These are phyloP conservation scores for Thalassiosira mediterranea DNA, from an alignment of 352 stramenopile species.

Conservation along the genomic window DNA sequence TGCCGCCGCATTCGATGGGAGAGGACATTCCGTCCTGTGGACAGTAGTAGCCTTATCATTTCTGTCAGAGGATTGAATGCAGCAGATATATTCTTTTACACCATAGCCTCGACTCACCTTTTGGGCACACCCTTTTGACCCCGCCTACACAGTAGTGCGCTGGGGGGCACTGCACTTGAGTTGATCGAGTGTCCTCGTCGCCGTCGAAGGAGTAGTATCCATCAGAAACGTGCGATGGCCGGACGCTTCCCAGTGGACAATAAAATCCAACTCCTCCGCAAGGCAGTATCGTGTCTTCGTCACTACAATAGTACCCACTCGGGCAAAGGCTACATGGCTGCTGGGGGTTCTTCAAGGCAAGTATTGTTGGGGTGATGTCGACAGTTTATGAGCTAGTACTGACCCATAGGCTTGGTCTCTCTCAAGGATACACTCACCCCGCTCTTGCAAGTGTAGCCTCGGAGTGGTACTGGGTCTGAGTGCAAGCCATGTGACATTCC, in stretches of 20 bases:
- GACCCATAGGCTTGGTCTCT: too few relatives aligned
- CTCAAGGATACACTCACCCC: too few relatives aligned
- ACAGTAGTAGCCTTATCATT: slow-evolving; percentile 46
- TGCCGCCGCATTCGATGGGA: slow-evolving; percentile 36
- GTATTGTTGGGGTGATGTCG: too few relatives aligned
- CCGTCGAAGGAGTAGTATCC: slow-evolving; percentile 32
- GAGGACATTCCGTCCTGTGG: slow-evolving; percentile 13
- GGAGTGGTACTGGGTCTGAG: slow-evolving; percentile 24
- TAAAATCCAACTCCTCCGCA: slow-evolving; percentile 33
- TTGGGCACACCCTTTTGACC: slow-evolving; percentile 6
- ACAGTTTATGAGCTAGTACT: too few relatives aligned
- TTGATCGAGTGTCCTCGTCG: slow-evolving; percentile 19
- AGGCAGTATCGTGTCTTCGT: slow-evolving; percentile 24
- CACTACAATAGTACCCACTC: slow-evolving; percentile 26
- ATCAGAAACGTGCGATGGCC: slow-evolving; percentile 23
- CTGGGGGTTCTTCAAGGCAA: not conserved
- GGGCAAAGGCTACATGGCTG: slow-evolving; percentile 20
- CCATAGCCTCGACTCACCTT: slow-evolving; percentile 22
- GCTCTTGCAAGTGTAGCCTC: slow-evolving; percentile 50
- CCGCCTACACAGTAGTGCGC: slow-evolving; percentile 31
- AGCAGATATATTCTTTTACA: slow-evolving; percentile 9
- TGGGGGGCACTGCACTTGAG: slow-evolving; percentile 18
- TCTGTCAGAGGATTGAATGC: too few relatives aligned
- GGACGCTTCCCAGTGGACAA: slow-evolving; percentile 35
- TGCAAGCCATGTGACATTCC: slow-evolving; percentile 8